These are phyloP conservation scores for Primulina eburnea DNA, from an alignment of 257 asterid species.

Conservation along the genomic window DNA sequence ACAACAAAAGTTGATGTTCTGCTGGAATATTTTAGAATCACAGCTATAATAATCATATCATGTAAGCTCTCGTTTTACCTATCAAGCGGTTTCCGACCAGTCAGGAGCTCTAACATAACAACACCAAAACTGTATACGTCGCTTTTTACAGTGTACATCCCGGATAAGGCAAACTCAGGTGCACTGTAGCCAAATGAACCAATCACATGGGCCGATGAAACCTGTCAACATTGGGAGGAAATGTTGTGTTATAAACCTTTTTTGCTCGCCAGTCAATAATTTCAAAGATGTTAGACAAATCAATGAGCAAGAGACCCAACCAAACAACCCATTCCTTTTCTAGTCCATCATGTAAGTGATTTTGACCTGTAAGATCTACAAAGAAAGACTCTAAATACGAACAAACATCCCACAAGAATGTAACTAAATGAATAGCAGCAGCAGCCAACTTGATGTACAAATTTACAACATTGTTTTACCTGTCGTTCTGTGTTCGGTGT, in stretches of 20 bases:
- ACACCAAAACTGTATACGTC: constrained; percentile 97
- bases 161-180: constrained; percentile 96
- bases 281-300: constrained; percentile 4
- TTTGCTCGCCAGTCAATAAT: background rate
- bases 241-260: background rate
- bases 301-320: constrained; percentile 5
- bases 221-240: constrained; percentile 42
- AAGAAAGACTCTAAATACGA: background rate
- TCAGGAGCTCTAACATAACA: constrained; percentile 94
- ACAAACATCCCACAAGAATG: background rate
- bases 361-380: constrained; percentile 1
- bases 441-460: constrained; percentile 6
- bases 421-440: background rate
- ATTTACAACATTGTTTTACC: constrained; percentile 44
- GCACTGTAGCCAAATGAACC: constrained; percentile 96
- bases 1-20: background rate
- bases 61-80: constrained; percentile 45
- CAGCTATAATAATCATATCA: background rate
- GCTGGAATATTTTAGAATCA: constrained; percentile 10
- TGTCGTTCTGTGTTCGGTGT: constrained; percentile 88
- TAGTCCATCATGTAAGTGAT: background rate
- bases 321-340: constrained; percentile 3
- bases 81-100: constrained; percentile 98
- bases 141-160: constrained; percentile 87
- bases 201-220: constrained; percentile 70